These are phyloP conservation scores for Avicennia marina DNA, from an alignment of 257 asterid genomes.

Conservation along the genomic window DNA sequence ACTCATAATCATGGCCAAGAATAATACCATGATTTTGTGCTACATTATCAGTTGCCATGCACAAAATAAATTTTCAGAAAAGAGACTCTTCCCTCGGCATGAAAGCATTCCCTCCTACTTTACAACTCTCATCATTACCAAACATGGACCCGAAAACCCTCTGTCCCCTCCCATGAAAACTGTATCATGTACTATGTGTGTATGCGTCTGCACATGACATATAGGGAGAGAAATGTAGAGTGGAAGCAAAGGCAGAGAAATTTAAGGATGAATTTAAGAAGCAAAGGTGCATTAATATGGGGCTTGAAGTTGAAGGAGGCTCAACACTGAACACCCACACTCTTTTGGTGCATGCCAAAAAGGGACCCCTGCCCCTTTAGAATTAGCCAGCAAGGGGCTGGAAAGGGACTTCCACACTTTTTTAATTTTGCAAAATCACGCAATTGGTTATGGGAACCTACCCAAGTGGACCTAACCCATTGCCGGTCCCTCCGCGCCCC, in stretches of 20 bases:
- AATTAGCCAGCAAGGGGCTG: conserved; percentile 11
- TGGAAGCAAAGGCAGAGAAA: conserved; percentile 50
- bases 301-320: conserved; percentile 40
- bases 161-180: conserved; percentile 21
- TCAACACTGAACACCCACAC: conserved; percentile 19
- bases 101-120: conserved; percentile 26
- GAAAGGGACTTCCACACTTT: conserved; percentile 43
- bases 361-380: conserved; percentile 12
- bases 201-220: neutral
- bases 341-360: conserved; percentile 66
- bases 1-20: conserved; percentile 54
- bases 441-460: conserved; percentile 48
- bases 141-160: conserved; percentile 32
- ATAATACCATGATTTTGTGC: conserved; percentile 33
- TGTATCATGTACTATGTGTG: neutral
- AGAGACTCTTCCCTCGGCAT: too few relatives aligned
- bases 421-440: conserved; percentile 56
- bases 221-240: conserved; percentile 9
- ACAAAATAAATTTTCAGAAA: neutral
- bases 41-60: conserved; percentile 15
- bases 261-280: too few relatives aligned
- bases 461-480: conserved; percentile 54
- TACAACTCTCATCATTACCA: conserved; percentile 34
- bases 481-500: conserved; percentile 19
- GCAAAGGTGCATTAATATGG: too few relatives aligned